Percentiles rank a stretch among this genome's conserved stretches.
These are phyloP conservation scores for Botrytis galanthina DNA, from an alignment of 2,329 filamentous ascomycete genomes.

Conservation along the genomic window DNA sequence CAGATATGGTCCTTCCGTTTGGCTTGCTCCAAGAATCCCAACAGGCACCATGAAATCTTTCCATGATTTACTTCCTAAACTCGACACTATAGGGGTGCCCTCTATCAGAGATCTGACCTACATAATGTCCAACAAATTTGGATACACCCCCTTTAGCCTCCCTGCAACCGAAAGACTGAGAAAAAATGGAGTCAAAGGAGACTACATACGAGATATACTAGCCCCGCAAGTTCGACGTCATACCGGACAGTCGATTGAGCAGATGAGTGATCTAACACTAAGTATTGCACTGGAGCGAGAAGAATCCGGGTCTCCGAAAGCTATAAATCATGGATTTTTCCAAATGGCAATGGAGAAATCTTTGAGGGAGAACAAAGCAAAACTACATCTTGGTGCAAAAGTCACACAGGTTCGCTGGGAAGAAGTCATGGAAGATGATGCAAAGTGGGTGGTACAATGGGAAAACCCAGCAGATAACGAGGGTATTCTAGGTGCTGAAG, in stretches of 20 bases:
- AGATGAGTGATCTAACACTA: constrained; percentile 8
- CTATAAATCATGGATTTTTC: not conserved
- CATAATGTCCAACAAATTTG: not conserved
- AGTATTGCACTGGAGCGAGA: constrained; percentile 10
- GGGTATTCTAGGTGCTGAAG: not conserved
- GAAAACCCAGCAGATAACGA: too few species aligned
- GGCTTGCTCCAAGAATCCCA: not conserved
- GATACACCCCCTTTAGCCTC: not conserved
- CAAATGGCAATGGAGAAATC: not conserved
- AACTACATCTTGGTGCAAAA: not conserved
- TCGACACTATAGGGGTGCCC: not conserved
- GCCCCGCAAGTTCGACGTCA: constrained; percentile 15
- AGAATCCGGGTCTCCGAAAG: not conserved
- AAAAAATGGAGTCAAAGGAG: constrained; percentile 1
- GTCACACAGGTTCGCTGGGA: not conserved
- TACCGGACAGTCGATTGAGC: constrained; percentile 1
- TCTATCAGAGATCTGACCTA: not conserved
- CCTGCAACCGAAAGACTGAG: not conserved
- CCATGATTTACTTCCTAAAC: not conserved
- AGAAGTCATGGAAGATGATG: not conserved
- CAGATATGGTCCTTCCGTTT: not conserved
- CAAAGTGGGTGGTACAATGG: constrained; percentile 4
- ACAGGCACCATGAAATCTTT: not conserved
- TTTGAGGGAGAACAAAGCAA: not conserved
- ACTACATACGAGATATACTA: constrained; percentile 4